Conservation (phyloP, 1,284 basidiomycete species). For the Sanghuangporus baumii region DNA sequence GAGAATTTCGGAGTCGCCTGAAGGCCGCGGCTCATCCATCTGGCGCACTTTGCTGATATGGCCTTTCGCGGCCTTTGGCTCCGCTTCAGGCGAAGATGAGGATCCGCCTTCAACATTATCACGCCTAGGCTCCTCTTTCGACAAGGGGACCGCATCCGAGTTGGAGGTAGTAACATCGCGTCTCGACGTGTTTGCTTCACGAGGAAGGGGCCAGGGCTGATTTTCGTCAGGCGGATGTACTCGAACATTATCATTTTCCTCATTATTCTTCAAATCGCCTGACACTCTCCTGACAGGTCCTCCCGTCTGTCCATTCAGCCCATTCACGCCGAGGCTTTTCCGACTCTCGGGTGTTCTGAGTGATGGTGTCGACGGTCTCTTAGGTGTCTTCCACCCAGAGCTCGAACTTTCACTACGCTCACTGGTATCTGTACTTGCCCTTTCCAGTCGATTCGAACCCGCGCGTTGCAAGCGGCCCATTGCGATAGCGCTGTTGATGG, state of each 20-base stretch:
- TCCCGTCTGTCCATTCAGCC: background rate
- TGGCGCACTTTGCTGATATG: background rate
- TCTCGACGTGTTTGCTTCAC: background rate
- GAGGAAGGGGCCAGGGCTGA: background rate
- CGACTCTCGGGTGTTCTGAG: background rate
- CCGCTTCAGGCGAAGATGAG: constrained; percentile 15
- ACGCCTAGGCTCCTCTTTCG: constrained; percentile 1
- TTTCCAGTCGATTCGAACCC: constrained; percentile 22
- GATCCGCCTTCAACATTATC: constrained; percentile 13
- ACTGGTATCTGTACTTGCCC: background rate
- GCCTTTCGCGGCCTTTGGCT: background rate
- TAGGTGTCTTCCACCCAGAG: constrained; percentile 13
- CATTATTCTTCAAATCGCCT: background rate
- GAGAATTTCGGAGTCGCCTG: constrained; percentile 32
- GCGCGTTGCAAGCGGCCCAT: constrained; percentile 35
- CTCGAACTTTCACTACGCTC: constrained; percentile 6
- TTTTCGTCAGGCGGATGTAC: constrained; percentile 7
- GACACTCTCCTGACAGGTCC: background rate
- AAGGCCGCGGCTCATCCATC: background rate
- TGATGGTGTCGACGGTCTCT: background rate
- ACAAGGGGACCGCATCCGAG: constrained; percentile 1
- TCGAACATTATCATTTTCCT: constrained; percentile 13
- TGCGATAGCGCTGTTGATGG: constrained; percentile 59
- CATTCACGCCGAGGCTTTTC: background rate
- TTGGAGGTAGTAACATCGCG: constrained; percentile 12